These are phyloP conservation scores for Madurella fahalii DNA, from an alignment of 2,329 filamentous ascomycete species.

Conservation along the genomic window DNA sequence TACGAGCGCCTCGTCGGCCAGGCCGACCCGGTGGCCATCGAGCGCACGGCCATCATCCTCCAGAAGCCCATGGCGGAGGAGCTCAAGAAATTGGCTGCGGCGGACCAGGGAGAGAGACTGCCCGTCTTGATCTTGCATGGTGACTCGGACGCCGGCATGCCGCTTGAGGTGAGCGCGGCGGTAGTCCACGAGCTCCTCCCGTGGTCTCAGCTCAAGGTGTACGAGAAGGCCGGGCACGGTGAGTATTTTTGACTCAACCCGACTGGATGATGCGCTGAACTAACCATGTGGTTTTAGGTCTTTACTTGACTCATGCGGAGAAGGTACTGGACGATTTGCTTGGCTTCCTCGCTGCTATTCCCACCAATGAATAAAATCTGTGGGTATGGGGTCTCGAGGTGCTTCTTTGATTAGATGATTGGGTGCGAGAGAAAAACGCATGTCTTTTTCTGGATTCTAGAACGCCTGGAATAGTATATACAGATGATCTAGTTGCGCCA, in stretches of 20 bases:
- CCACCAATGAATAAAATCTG: too few species aligned
- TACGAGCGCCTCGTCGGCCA: constrained; percentile 17
- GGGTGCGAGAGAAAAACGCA: too few species aligned
- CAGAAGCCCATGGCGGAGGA: constrained; percentile 5
- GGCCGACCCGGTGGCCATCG: constrained; percentile 16
- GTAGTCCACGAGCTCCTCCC: constrained; percentile 11
- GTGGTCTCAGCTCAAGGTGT: constrained; percentile 15
- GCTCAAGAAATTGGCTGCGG: constrained; percentile 1
- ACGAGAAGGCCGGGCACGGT: constrained; percentile 20
- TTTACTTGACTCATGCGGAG: constrained; percentile 16
- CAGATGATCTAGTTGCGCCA: too few species aligned
- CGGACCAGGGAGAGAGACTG: not conserved
- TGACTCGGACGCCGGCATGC: constrained; percentile 14
- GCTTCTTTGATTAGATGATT: too few species aligned
- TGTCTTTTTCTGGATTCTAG: too few species aligned
- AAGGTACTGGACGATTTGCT: constrained; percentile 14
- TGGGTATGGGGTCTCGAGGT: too few species aligned
- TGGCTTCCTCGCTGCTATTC: not conserved
- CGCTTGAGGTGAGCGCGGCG: constrained; percentile 8
- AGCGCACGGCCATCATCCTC: constrained; percentile 6
- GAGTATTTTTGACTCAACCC: not conserved
- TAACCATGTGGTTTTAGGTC: constrained; percentile 2
- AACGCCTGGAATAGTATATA: too few species aligned
- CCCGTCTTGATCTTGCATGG: constrained; percentile 18
- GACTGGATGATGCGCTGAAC: not conserved